Evolutionary conservation across 768 basidiomycete genomes (phyloP).

Genomic region (Postia placenta): DNA sequence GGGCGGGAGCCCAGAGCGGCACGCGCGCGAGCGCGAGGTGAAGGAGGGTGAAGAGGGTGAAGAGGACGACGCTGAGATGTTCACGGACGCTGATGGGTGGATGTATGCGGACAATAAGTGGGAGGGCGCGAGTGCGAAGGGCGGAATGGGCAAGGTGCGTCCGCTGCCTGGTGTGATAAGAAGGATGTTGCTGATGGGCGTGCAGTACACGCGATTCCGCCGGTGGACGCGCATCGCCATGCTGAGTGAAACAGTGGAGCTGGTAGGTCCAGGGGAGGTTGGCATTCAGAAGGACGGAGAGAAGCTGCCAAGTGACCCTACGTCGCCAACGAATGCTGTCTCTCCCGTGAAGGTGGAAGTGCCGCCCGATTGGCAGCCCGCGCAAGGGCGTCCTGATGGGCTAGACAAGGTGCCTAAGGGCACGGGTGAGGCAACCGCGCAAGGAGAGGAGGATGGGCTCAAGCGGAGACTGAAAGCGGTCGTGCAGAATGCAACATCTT

Average conservation of each 20-base stretch:
- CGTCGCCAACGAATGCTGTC: background rate
- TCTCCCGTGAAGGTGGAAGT: background rate
- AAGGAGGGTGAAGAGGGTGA: constrained; percentile 10
- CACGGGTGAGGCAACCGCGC: background rate
- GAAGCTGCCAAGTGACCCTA: background rate
- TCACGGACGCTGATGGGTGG: constrained; percentile 88
- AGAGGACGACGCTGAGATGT: constrained; percentile 41
- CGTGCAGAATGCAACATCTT: constrained; percentile 17
- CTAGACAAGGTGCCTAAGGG: background rate
- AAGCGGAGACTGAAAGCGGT: constrained; percentile 20
- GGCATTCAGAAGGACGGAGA: constrained; percentile 19
- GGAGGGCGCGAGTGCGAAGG: constrained; percentile 70
- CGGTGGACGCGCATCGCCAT: constrained; percentile 84
- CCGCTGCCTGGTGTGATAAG: background rate
- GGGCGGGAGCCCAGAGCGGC: constrained; percentile 10
- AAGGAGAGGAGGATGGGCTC: constrained; percentile 16
- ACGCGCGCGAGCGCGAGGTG: constrained; percentile 5
- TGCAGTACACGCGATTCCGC: constrained; percentile 76
- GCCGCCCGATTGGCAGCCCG: background rate
- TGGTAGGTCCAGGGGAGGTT: constrained; percentile 31
- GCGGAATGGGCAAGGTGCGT: constrained; percentile 79
- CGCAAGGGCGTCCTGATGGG: background rate
- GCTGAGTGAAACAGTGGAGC: constrained; percentile 65
- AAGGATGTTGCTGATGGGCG: background rate
- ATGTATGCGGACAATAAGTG: constrained; percentile 94